These are phyloP conservation scores for Thelephora aurantiotincta DNA, from an alignment of 768 basidiomycete species.

Conservation along the genomic window DNA sequence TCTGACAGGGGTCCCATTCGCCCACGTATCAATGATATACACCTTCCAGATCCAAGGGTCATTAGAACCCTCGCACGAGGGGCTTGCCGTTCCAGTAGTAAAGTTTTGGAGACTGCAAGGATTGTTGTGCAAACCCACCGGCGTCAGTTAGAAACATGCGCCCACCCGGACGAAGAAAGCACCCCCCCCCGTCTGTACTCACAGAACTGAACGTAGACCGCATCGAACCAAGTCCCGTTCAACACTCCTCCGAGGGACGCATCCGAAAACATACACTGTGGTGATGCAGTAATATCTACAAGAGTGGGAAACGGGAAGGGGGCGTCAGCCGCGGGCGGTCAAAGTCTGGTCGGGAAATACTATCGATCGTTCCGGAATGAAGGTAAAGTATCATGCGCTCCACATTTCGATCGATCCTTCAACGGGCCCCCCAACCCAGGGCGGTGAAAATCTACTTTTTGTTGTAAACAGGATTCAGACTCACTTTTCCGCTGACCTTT, in stretches of 20 bases:
- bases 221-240: slow-evolving; percentile 23
- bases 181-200: slow-evolving; percentile 4
- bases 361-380: no score
- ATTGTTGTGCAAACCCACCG: slow-evolving; percentile 25
- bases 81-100: slow-evolving; percentile 35
- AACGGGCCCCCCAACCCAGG: no score
- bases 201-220: slow-evolving; percentile 37
- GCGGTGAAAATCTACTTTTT: no score
- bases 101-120: slow-evolving; percentile 32
- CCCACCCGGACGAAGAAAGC: slow-evolving; percentile 1
- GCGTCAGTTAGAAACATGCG: not conserved
- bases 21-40: slow-evolving; percentile 26
- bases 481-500: slow-evolving; percentile 21
- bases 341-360: no score
- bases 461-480: no score
- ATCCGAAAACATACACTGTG: slow-evolving; percentile 26
- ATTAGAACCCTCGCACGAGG: not conserved
- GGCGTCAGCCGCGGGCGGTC: not conserved
- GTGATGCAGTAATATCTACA: slow-evolving; percentile 23
- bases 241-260: slow-evolving; percentile 20
- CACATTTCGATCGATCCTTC: no score
- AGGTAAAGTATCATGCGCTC: no score
- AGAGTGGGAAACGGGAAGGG: not conserved
- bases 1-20: not conserved
- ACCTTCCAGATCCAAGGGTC: slow-evolving; percentile 20